A percentile compares a stretch with the other conserved stretches of the same genome.
Evolutionary conservation across 202 grass and related monocot species (phyloP).

Genomic region (Hordeum pubiflorum): DNA sequence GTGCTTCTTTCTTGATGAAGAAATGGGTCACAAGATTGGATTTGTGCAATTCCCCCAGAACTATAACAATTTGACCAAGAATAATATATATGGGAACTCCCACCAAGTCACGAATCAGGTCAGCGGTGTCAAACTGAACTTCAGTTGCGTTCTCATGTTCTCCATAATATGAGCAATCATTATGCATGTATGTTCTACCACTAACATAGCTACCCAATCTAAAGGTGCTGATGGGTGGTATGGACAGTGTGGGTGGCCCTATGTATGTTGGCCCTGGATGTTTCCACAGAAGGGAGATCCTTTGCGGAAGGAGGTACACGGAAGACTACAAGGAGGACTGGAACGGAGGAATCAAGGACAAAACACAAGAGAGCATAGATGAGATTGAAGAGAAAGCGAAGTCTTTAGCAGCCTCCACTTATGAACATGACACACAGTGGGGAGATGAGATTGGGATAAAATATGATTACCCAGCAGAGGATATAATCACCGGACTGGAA

Average conservation of each 20-base stretch:
- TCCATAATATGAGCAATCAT: neutral
- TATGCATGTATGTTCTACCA: neutral
- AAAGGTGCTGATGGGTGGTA: slow-evolving; percentile 36
- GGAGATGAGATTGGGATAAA: slow-evolving; percentile 53
- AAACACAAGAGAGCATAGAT: neutral
- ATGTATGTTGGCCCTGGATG: slow-evolving; percentile 49
- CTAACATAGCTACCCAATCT: slow-evolving; percentile 20
- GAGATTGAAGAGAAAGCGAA: slow-evolving; percentile 35
- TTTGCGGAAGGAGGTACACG: slow-evolving; percentile 44
- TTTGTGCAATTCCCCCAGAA: slow-evolving; percentile 57
- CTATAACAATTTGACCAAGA: slow-evolving; percentile 38
- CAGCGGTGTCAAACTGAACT: neutral
- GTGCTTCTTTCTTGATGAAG: slow-evolving; percentile 69
- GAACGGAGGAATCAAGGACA: slow-evolving; percentile 23
- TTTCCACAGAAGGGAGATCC: slow-evolving; percentile 62
- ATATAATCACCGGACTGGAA: slow-evolving; percentile 50
- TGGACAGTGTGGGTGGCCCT: slow-evolving; percentile 43
- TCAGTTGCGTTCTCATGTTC: slow-evolving; percentile 15
- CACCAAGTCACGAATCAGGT: slow-evolving; percentile 32
- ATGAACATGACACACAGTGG: slow-evolving; percentile 51
- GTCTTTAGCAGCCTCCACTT: slow-evolving; percentile 45
- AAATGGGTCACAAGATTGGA: slow-evolving; percentile 37
- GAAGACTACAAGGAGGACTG: slow-evolving; percentile 54
- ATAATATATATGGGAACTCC: slow-evolving; percentile 57
- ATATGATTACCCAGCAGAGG: slow-evolving; percentile 56